Evolutionary conservation across 192 early-diverging fungal genomes (phyloP).

Genomic region (Podochytrium sp.): DNA sequence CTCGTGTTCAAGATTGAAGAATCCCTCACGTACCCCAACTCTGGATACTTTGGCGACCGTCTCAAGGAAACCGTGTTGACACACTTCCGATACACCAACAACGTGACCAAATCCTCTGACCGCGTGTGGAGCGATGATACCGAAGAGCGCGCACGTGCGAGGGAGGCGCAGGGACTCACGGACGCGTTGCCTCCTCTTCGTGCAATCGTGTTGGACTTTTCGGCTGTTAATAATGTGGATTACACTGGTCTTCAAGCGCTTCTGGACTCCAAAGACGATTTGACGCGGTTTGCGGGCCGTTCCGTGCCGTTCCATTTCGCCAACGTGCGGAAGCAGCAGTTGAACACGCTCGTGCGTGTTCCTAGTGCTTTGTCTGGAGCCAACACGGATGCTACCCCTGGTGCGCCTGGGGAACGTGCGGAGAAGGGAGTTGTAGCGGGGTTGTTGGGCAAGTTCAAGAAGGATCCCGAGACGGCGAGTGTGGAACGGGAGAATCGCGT

Average conservation of each 20-base stretch:
- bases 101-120: not conserved
- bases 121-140: slow-evolving; percentile 49
- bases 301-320: slow-evolving; percentile 60
- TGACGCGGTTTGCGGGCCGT: slow-evolving; percentile 54
- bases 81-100: slow-evolving; percentile 30
- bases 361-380: no score
- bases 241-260: slow-evolving; percentile 79
- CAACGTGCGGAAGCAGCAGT: no score
- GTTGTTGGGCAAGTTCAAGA: no score
- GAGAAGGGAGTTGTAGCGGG: no score
- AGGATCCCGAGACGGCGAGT: not conserved
- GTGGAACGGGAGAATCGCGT: not conserved
- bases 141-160: slow-evolving; percentile 19
- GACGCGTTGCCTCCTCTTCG: slow-evolving; percentile 51
- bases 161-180: not conserved
- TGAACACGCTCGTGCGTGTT: no score
- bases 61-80: slow-evolving; percentile 31
- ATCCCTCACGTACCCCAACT: slow-evolving; percentile 71
- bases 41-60: slow-evolving; percentile 49
- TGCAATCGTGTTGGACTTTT: slow-evolving; percentile 82
- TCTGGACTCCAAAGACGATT: slow-evolving; percentile 66
- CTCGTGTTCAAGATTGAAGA: slow-evolving; percentile 72
- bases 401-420: no score
- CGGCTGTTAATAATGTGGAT: slow-evolving; percentile 78
- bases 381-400: no score